Conservation (phyloP, 106 monocot species). For the Dendrobium officinale region DNA sequence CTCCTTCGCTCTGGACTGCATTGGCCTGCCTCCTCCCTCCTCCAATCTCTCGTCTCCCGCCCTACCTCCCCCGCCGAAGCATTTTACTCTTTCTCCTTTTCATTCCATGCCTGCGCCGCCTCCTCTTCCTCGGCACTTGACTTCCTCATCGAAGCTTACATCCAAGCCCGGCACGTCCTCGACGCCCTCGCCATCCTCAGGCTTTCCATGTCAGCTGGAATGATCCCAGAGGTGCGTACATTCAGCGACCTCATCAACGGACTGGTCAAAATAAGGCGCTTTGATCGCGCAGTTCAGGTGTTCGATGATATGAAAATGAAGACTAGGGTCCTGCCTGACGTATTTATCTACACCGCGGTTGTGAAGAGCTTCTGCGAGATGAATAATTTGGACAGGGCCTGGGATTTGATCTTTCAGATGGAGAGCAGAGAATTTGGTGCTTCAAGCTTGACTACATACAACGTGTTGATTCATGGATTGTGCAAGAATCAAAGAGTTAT, state of each 20-base stretch:
- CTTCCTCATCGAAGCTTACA: slow-evolving; percentile 31
- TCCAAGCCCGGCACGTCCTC: slow-evolving; percentile 11
- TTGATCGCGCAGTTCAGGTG: slow-evolving; percentile 37
- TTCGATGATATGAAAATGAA: slow-evolving; percentile 32
- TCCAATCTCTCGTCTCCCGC: slow-evolving; percentile 40
- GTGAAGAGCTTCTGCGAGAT: slow-evolving; percentile 67
- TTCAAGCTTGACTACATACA: slow-evolving; percentile 51
- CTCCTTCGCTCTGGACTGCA: slow-evolving; percentile 33
- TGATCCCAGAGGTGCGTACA: slow-evolving; percentile 31
- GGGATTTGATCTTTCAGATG: slow-evolving; percentile 35
- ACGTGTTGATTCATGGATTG: slow-evolving; percentile 77
- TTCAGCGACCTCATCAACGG: slow-evolving; percentile 53
- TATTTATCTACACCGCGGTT: slow-evolving; percentile 46
- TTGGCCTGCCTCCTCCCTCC: slow-evolving; percentile 51
- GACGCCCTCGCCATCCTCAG: slow-evolving; percentile 35
- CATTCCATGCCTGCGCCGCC: slow-evolving; percentile 6
- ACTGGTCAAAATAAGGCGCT: slow-evolving; percentile 35
- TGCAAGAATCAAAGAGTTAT: slow-evolving; percentile 48
- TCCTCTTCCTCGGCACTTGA: slow-evolving; percentile 13
- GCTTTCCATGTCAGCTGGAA: slow-evolving; percentile 6
- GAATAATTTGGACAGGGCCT: slow-evolving; percentile 46
- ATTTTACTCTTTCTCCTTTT: slow-evolving; percentile 11
- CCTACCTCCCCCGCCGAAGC: slow-evolving; percentile 16
- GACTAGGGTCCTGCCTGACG: slow-evolving; percentile 27
- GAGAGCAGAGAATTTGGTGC: slow-evolving; percentile 24